These are phyloP conservation scores for Punica granatum DNA, from an alignment of 345 rosid species.

Conservation along the genomic window DNA sequence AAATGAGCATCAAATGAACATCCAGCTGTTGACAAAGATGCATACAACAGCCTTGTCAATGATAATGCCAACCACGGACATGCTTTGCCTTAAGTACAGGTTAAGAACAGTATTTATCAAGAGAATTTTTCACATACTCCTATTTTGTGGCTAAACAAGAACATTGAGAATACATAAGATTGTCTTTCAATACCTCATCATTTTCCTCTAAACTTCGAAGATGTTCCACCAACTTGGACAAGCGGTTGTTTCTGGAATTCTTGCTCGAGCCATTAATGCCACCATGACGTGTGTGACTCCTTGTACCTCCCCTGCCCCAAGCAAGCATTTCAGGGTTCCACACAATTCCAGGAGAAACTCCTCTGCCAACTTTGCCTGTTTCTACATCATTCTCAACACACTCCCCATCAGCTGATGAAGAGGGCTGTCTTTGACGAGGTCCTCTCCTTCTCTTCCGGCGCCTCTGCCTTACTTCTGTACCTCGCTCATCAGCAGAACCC, in stretches of 20 bases:
- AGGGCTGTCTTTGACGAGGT: slow-evolving; percentile 41
- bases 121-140: neutral
- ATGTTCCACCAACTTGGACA: slow-evolving; percentile 63
- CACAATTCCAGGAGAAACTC: slow-evolving; percentile 64
- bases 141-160: too few relatives aligned
- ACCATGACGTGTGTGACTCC: slow-evolving; percentile 85
- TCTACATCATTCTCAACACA: slow-evolving; percentile 48
- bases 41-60: neutral
- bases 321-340: slow-evolving; percentile 71
- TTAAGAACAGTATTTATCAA: neutral
- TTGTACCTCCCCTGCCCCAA: slow-evolving; percentile 90
- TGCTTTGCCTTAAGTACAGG: neutral
- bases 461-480: slow-evolving; percentile 37
- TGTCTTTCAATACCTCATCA: slow-evolving; percentile 45
- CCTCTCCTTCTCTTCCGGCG: slow-evolving; percentile 45
- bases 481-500: slow-evolving; percentile 67
- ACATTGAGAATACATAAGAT: neutral
- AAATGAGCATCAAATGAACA: slow-evolving; percentile 70
- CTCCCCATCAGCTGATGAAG: slow-evolving; percentile 54
- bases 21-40: slow-evolving; percentile 40
- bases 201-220: slow-evolving; percentile 57
- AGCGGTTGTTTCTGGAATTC: slow-evolving; percentile 51
- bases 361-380: slow-evolving; percentile 44
- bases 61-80: neutral
- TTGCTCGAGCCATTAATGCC: slow-evolving; percentile 42